Evolutionary conservation across 768 basidiomycete genomes (phyloP), one percentile per base, ranked within the genome.

Genomic region (Mrakia frigida): DNA sequence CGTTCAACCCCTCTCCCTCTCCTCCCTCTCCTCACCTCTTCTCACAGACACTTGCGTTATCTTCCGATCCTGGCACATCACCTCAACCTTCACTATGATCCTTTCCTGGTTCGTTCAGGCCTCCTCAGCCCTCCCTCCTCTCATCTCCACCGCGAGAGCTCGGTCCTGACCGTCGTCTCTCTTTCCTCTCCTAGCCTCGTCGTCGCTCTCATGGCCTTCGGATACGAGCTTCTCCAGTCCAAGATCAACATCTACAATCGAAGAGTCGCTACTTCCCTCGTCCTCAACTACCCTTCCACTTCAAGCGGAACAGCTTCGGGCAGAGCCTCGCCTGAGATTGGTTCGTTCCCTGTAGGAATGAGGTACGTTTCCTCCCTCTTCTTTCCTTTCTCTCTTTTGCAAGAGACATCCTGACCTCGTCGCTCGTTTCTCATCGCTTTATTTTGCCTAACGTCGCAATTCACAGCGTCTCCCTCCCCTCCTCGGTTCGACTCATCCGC

Each of bases 21-120:
- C 16, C 46, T 18, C 35, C 31, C 31, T 53, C 43, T 46, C 23
- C 41, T 39, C 33, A 18, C 28, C 52, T 35, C 35, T 37, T 18
- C 53, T 23, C 18, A 25, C 52, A 75, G 74, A 50, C 46, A 75
- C 74, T 43, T 75, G 74, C 39, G 68, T 75, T 41, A 68, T 75
- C 37, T 75, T 70, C 31, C n/a, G 33, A 39, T 53, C 50, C 39
- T 75, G 74, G 74, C 68, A 70, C 56, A 69, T 75, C 59, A 28
- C 53, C 2, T 41, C 37, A 10, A 28, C 33, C 14, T 35, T 46
- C 35, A 46, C 68, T 2, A 75, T 75, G 74, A 6, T 70, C 39
- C 21, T 75, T 56, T 75, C 74, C 41, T 75, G 74, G 74, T 75
- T 33, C 39, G 7, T 35, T 53, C n/a, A 18, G 13, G 14, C 21